These are phyloP conservation scores for Vitis riparia DNA, from an alignment of 164 flowering plant species.

Conservation along the genomic window DNA sequence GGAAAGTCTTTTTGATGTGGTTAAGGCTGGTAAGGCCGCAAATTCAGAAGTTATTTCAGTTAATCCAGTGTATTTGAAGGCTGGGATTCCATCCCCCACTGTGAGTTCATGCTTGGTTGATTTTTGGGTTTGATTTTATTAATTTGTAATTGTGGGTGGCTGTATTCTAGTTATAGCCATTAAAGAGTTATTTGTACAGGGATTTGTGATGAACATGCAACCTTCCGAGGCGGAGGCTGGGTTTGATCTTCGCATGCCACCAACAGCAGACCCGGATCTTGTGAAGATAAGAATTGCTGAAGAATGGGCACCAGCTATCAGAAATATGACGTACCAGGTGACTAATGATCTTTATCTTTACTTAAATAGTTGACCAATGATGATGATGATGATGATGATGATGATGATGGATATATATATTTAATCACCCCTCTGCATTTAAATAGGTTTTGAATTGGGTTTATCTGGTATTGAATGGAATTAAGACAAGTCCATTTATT, in stretches of 20 bases:
- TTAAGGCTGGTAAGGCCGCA: slow-evolving; percentile 69
- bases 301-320: slow-evolving; percentile 86
- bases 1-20: slow-evolving; percentile 71
- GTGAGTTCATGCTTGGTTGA: slow-evolving; percentile 32
- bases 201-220: slow-evolving; percentile 96
- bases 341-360: background rate
- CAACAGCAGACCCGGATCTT: slow-evolving; percentile 70
- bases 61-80: slow-evolving; percentile 78
- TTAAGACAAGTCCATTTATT: no score
- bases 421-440: no score
- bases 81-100: slow-evolving; percentile 62
- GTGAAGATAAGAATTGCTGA: slow-evolving; percentile 65
- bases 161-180: background rate
- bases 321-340: slow-evolving; percentile 85
- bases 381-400: background rate
- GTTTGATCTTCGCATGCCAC: slow-evolving; percentile 78
- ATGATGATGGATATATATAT: no score
- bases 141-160: no score
- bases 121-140: slow-evolving; percentile 1
- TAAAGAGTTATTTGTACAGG: slow-evolving; percentile 35
- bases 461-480: no score
- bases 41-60: slow-evolving; percentile 82
- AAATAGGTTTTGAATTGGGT: no score
- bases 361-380: background rate
- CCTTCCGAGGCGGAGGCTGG: slow-evolving; percentile 99